phyloP scores from a whole-genome alignment of 176 grass and related monocot genomes.

The Avena sativa region DNA sequence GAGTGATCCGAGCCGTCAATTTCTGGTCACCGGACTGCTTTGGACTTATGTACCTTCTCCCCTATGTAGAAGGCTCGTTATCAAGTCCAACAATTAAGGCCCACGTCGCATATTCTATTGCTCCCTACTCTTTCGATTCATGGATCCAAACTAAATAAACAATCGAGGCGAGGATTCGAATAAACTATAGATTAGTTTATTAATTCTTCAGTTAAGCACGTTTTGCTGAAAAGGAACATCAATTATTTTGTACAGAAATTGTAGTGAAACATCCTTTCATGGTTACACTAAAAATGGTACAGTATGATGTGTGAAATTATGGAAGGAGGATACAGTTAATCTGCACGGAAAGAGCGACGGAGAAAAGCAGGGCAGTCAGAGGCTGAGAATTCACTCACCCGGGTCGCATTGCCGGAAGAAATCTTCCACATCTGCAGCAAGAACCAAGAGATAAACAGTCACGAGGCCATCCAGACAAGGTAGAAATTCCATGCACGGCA shows the following conservation, averaged over 20 bases:
- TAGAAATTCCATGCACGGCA: background rate
- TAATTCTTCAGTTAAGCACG: background rate
- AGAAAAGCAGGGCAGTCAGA: background rate
- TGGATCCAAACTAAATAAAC: constrained; percentile 26
- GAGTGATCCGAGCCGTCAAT: constrained; percentile 27
- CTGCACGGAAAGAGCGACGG: background rate
- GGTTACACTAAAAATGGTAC: constrained; percentile 23
- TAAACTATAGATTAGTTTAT: background rate
- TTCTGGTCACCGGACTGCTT: background rate
- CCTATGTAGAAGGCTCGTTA: background rate
- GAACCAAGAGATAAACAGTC: constrained; percentile 38
- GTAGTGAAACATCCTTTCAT: background rate
- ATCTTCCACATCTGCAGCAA: constrained; percentile 86
- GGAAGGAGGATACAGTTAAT: background rate
- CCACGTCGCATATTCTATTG: background rate
- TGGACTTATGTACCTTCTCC: background rate
- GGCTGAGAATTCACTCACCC: constrained; percentile 61
- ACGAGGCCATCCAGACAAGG: background rate
- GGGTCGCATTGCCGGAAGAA: constrained; percentile 97
- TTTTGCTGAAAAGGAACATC: constrained; percentile 1
- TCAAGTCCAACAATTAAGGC: background rate
- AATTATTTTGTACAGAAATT: background rate
- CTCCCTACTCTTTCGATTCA: background rate
- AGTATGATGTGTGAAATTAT: background rate
- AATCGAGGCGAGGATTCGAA: background rate